phyloP scores from a whole-genome alignment of 306 rosid species.

The Vicia sativa region DNA sequence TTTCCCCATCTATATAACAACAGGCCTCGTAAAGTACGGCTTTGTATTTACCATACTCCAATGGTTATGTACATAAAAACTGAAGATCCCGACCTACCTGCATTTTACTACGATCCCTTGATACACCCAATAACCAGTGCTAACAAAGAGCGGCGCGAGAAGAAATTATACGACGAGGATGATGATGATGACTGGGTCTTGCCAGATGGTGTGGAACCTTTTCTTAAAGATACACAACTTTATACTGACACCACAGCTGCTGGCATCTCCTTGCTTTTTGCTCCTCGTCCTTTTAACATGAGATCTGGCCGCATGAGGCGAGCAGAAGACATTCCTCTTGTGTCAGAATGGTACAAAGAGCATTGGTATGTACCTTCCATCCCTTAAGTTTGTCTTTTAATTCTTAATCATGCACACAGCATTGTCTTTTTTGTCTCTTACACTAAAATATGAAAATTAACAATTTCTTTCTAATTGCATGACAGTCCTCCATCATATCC shows the following conservation, averaged over 20 bases:
- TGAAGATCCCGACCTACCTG: conserved; percentile 98
- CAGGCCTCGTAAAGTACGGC: conserved; percentile 98
- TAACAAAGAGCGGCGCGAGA: conserved; percentile 90
- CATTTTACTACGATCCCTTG: conserved; percentile 95
- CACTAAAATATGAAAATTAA: background rate
- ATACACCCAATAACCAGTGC: conserved; percentile 97
- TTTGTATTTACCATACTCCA: conserved; percentile 90
- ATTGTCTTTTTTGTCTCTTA: background rate
- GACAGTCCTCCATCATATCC: conserved; percentile 98
- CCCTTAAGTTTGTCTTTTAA: background rate
- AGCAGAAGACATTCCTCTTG: conserved; percentile 96
- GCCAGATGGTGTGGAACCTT: conserved; percentile 94
- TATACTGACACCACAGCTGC: conserved; percentile 99
- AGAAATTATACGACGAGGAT: conserved; percentile 75
- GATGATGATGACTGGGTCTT: conserved; percentile 80
- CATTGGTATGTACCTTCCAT: conserved; percentile 67
- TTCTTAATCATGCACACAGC: background rate
- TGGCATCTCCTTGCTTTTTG: conserved; percentile 88
- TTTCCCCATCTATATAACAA: conserved; percentile 99
- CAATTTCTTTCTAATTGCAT: conserved; percentile 8
- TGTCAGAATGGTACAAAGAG: conserved; percentile 98
- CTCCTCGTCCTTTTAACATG: conserved; percentile 99
- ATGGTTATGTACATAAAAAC: conserved; percentile 96
- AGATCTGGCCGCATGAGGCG: conserved; percentile 96
- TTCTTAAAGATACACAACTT: conserved; percentile 85